Percentiles rank a stretch among this genome's conserved stretches.
Evolutionary conservation across 164 flowering plant species (phyloP).

Genomic region (Echeveria elegans): DNA sequence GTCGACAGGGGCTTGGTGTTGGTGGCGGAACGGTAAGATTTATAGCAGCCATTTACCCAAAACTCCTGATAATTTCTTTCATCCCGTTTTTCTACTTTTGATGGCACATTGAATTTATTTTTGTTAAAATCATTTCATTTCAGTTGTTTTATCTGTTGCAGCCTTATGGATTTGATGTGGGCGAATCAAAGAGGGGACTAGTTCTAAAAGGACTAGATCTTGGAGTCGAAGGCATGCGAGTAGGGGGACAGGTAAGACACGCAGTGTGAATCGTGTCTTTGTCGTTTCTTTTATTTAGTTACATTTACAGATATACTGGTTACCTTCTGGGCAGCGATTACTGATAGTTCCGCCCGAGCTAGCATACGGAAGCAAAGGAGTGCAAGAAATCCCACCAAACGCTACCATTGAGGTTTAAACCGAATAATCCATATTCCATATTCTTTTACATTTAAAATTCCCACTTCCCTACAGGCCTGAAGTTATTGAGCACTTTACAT

Average conservation of each 20-base stretch:
- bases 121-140: background rate
- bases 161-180: constrained; percentile 99
- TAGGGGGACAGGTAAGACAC: constrained; percentile 81
- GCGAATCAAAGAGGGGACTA: constrained; percentile 76
- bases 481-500: background rate
- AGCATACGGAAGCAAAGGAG: constrained; percentile 94
- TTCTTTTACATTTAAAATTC: no score
- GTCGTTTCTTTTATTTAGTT: background rate
- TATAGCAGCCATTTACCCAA: no score
- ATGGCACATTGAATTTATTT: background rate
- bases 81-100: background rate
- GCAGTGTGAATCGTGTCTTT: no score
- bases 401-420: constrained; percentile 80
- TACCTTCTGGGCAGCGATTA: constrained; percentile 44
- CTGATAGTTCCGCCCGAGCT: constrained; percentile 89
- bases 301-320: background rate
- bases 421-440: no score
- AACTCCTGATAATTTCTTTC: background rate
- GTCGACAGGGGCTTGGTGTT: no score
- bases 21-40: constrained; percentile 74
- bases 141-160: constrained; percentile 21
- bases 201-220: constrained; percentile 89
- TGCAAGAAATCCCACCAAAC: constrained; percentile 97
- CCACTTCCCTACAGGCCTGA: background rate
- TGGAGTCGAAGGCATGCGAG: constrained; percentile 91